Base-by-base conservation (phyloP, 2,329 filamentous ascomycete species). In the Rutstroemia sp. region DNA sequence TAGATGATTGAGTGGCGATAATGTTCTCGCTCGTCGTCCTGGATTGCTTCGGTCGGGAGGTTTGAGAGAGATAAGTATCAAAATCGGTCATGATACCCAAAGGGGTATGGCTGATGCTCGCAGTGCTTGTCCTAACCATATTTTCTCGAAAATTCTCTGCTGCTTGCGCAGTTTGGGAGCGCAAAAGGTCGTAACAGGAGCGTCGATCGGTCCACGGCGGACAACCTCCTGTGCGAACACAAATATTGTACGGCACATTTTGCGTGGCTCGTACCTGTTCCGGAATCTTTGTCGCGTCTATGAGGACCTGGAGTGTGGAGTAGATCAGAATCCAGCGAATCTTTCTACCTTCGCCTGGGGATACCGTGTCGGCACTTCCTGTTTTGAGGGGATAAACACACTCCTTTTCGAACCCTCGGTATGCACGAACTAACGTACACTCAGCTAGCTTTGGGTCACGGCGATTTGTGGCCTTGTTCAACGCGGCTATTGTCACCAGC, bases 251-350 rank as follows among this genome's bases (percentile, higher is more conserved):
- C 0, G 76, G 72, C 1, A 82, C 75, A 14, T 73, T 74, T 1
- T 77, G 73, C 0, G 75, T 73, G 54, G 86, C 80, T 16, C 75
- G 75, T 27, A 89, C 82, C 63, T 88, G 82, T 5, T 73, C 67
- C 0, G 88, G 84, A 0, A 80, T 74, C 37, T 78, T 73, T 0
- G 82, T 85, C 39, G 83, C 83, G 53, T 81, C 81, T 9, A 80
- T 77, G 1, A 94, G 76, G n/a, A 83, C 84, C 67, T 94, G 89
- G 56, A 89, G 78, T 3, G 83, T 78, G 17, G 83, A 79, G 64
- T 92, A 92, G 6, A 92, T 78, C 38, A 92, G 68, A 30, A 92
- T 80, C 88, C 88, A 94, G 41, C 88, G 78, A 16, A 91, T 80
- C 69, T 90, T 92, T 42, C 89, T 82, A 1, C 82, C 87, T 60